Evolutionary conservation across 2,329 filamentous ascomycete genomes (phyloP), one percentile per base, ranked within the genome.

Genomic region (Penicillium sp.): DNA sequence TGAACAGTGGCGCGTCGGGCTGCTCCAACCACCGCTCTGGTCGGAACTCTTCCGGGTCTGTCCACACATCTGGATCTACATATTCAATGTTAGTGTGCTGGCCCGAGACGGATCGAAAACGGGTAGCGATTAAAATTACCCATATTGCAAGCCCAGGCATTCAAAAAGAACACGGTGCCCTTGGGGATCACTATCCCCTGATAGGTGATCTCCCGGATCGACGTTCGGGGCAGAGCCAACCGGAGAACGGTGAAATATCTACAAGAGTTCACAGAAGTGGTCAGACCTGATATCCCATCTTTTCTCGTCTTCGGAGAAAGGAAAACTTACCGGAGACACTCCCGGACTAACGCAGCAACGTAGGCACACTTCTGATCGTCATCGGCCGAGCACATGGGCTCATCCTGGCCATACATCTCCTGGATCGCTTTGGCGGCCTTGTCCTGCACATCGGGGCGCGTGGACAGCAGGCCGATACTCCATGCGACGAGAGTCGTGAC

Each of bases 101-200:
- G 25, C 12, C n/a, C n/a, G n/a, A n/a, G 31, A 27, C 9, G 41
- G 6, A 26, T 47, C 15, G 22, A 2, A 2, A 2, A 8, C 7
- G 35, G 35, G 15, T 5, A 12, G 18, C 18, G 31, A 22, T 11
- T 22, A 2, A 22, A 40, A 40, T 37, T 73, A 84, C 83, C 84
- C 82, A 86, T 86, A 58, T 88, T 88, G 63, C 85, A 88, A 2
- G 85, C 85, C 85, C 85, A 88, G 0, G 84, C 82, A 55, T 88
- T 89, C 25, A 88, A 72, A 67, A 87, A 88, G 33, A 87, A 78
- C 0, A 86, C 82, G 1, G 84, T 86, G 0, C 84, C 85, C 43
- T 82, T 81, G 1, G 86, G 85, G 40, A 88, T 85, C 6, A 79
- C 67, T 29, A 79, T 78, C 18, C 81, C 83, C 9, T 85, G 70